phyloP scores from a whole-genome alignment of 495 filamentous ascomycete genomes.

The Bryoglossum gracile region DNA sequence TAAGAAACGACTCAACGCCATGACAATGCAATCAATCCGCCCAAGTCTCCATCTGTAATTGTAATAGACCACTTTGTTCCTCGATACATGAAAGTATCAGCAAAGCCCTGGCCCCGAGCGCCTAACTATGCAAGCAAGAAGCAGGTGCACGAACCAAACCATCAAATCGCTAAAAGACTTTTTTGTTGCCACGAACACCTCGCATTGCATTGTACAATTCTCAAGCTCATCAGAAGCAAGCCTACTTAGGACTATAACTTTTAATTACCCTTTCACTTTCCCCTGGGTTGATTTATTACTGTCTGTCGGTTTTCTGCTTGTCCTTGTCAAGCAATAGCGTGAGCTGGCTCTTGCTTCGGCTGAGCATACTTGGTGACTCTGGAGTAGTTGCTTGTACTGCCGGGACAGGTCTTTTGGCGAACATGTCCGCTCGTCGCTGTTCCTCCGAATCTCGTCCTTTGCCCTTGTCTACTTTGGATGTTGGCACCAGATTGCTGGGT shows the following conservation, averaged over 20 bases:
- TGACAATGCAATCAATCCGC: conserved; percentile 6
- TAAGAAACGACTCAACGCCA: not conserved
- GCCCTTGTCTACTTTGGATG: conserved; percentile 13
- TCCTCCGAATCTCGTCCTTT: conserved; percentile 18
- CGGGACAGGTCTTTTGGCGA: conserved; percentile 20
- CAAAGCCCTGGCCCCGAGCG: conserved; percentile 3
- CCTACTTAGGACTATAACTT: too few species aligned
- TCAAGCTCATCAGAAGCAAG: too few species aligned
- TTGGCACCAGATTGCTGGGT: not conserved
- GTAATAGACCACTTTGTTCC: too few species aligned
- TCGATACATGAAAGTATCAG: too few species aligned
- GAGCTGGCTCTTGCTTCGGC: conserved; percentile 44
- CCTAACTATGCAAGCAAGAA: conserved; percentile 1
- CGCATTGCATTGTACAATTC: not conserved
- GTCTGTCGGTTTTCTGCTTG: too few species aligned
- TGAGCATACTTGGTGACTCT: conserved; percentile 23
- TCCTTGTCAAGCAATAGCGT: conserved; percentile 40
- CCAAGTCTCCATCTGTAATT: too few species aligned
- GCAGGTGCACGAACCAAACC: too few species aligned
- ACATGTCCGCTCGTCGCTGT: not conserved
- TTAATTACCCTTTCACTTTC: too few species aligned
- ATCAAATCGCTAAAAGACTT: not conserved
- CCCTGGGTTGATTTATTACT: too few species aligned
- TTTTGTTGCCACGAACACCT: not conserved
- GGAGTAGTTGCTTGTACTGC: not conserved